These are phyloP conservation scores for Myrmaecium sp. DNA, from an alignment of 2,329 filamentous ascomycete species.

Conservation along the genomic window DNA sequence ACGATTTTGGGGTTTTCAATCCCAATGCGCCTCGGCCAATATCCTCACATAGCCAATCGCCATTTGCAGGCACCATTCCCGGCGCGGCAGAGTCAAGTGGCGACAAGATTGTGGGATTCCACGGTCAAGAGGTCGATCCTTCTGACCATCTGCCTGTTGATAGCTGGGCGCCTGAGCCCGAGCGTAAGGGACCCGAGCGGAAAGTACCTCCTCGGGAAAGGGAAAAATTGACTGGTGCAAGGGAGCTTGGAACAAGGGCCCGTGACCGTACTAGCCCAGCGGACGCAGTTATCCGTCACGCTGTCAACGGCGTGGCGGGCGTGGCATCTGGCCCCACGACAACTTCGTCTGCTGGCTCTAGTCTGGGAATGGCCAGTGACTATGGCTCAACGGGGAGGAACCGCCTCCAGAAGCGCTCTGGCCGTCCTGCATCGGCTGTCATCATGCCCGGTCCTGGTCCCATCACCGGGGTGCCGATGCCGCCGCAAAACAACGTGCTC, in stretches of 20 bases:
- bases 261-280: conserved; percentile 2
- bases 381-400: conserved; percentile 10
- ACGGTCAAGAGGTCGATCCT: conserved; percentile 62
- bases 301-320: not conserved
- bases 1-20: conserved; percentile 59
- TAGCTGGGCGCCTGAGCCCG: conserved; percentile 61
- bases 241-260: conserved; percentile 12
- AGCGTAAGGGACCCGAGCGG: conserved; percentile 38
- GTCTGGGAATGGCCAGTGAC: not conserved
- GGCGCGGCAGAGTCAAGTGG: conserved; percentile 20
- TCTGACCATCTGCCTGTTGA: conserved; percentile 66
- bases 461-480: conserved; percentile 8
- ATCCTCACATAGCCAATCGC: conserved; percentile 6
- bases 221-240: conserved; percentile 34
- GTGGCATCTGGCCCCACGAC: not conserved
- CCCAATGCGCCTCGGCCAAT: conserved; percentile 28
- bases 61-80: conserved; percentile 1
- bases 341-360: not conserved
- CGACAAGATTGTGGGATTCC: conserved; percentile 50
- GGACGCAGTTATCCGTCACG: not conserved
- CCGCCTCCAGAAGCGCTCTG: conserved; percentile 14
- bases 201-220: conserved; percentile 22
- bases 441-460: no score
- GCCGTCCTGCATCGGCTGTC: conserved; percentile 7
- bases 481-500: conserved; percentile 12